Base-by-base conservation (phyloP, 192 early-diverging fungal species). In the Gaertneriomyces sp. region DNA sequence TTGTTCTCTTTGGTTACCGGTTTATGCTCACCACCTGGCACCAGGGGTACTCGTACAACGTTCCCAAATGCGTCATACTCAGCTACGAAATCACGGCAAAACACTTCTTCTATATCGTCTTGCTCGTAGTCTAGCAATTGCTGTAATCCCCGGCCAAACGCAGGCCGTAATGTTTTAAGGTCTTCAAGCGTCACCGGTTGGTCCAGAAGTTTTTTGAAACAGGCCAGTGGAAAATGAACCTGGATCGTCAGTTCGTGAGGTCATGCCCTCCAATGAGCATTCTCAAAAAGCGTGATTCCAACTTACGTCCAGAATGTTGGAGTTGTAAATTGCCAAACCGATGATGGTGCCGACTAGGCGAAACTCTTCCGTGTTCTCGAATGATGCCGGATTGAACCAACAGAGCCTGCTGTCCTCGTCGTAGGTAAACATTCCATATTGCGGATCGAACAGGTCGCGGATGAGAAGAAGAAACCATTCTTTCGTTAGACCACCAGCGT, bases 391-490 rank as follows among this genome's bases (percentile, higher is more conserved):
- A 58, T 76, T 87, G 62, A 96, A 94, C 94, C 94, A 96, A 61
- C 88, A 87, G 38, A 90, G 79, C n/a, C 81, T 76, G 45, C 87
- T 86, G 57, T 90, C 91, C 43, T 94, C 91, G 64, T 94, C 89
- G 47, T 81, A 90, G 33, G 69, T 77, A 71, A 92, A 94, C 79
- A 76, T 80, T 51, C 94, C 93, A 71, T 91, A 96, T 66, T 90
- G 87, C 7, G 81, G 79, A 63, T 91, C 89, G 75, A 94, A 93
- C 19, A 96, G 79, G 42, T 95, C 91, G 58, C 91, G 82, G 46
- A 95, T 89, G 12, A 95, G 85, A 25, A 95, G 80, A 57, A 91
- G 87, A 64, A 96, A 94, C 77, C 93, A 96, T 77, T 96, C 94
- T 66, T 95, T 95, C 58, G 91, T 91, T 39, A 96, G 89, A 9